phyloP scores from a whole-genome alignment of 1,139 yeast genomes.

The Hyphopichia wangnamkhiaoensis region DNA sequence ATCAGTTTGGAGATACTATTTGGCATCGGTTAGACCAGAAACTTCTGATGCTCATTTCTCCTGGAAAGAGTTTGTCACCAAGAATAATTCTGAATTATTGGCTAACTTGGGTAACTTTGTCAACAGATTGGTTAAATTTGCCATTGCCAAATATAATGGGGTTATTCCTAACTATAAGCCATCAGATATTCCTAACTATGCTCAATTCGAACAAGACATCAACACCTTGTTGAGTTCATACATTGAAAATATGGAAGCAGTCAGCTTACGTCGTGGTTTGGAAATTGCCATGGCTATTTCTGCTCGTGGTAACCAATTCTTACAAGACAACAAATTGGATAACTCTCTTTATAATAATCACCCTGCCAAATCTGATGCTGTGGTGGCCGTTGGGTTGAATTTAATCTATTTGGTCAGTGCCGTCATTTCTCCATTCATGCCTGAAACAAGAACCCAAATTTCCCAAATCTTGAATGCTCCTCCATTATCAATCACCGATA shows the following conservation, averaged over 20 bases:
- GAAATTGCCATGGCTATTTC: constrained; percentile 90
- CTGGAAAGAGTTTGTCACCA: constrained; percentile 93
- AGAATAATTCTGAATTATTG: constrained; percentile 88
- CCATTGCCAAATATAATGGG: constrained; percentile 87
- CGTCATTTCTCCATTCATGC: constrained; percentile 84
- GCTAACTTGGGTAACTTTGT: constrained; percentile 97
- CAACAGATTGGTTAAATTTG: constrained; percentile 88
- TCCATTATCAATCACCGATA: constrained; percentile 71
- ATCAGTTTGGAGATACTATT: constrained; percentile 96
- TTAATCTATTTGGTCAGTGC: constrained; percentile 82
- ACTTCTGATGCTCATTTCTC: constrained; percentile 94
- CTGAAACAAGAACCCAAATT: constrained; percentile 73
- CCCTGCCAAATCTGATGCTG: constrained; percentile 88
- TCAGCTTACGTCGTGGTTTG: constrained; percentile 82
- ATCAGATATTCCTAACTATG: constrained; percentile 49
- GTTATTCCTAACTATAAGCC: constrained; percentile 71
- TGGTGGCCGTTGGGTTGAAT: constrained; percentile 88
- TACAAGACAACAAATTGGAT: constrained; percentile 94
- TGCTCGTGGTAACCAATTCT: constrained; percentile 89
- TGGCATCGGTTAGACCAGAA: constrained; percentile 93
- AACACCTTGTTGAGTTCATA: constrained; percentile 62
- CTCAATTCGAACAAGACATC: constrained; percentile 55
- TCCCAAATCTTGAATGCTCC: constrained; percentile 83
- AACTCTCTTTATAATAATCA: constrained; percentile 74
- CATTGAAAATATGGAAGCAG: constrained; percentile 72